Base-by-base conservation (phyloP, 1,284 basidiomycete species). In the Ceratorhiza oryzae-sativae region DNA sequence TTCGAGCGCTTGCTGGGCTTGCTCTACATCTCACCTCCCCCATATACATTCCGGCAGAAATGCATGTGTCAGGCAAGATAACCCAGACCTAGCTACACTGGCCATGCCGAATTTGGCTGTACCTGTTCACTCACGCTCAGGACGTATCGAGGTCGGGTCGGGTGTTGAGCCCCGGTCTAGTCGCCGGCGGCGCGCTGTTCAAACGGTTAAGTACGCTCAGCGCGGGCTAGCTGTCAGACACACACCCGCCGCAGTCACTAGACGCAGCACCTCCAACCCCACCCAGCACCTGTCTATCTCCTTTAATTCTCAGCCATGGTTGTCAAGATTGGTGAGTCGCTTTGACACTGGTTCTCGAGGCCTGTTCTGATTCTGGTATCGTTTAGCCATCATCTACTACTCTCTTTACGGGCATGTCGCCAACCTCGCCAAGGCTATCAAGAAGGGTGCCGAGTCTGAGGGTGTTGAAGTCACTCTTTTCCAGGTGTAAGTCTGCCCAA, bases 401-500 rank as follows among this genome's bases (percentile, higher is more conserved):
- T 70, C 67, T 59, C 71, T 74, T 36, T 75, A 75, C 71, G 71
- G 73, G 46, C 74, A 75, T 51, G 63, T 71, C 41, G 42, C 48
- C 56, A 65, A 62, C n/a, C 60, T 75, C 51, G 74, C 74, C 27
- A 49, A 72, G 51, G 56, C 49, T 20, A 71, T 73, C 49, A 72
- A 72, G 55, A 72, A 72, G 48, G 67, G 71, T 23, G 61, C 55
- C n/a, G 67, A 73, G 56, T 59, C 73, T 25, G 53, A 68, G n/a
- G 71, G 73, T 49, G 74, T 73, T n/a, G 67, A 72, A 41, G 74
- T 71, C 42, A 71, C 65, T 36, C 46, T 75, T 41, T 74, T 63
- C 71, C 74, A 75, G 60, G 62, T 84, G 73, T 74, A 55, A 71
- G 71, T 48, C 10, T 18, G n/a, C 25, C 2, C 15, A 23, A 20